Base-by-base conservation (phyloP, 2,329 filamentous ascomycete genomes). In the Talaromyces verruculosus region DNA sequence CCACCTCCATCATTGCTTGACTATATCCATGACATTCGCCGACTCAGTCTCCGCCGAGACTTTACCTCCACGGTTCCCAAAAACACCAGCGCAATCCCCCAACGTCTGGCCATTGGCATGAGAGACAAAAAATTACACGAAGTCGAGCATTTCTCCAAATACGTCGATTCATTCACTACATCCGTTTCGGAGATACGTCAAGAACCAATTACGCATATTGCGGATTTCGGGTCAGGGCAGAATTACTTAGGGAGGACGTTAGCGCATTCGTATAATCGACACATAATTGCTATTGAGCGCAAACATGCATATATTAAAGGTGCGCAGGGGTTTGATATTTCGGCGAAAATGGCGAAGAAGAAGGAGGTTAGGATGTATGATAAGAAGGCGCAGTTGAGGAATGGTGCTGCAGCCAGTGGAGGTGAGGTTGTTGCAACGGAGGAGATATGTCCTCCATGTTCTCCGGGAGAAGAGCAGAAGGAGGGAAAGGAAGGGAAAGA, bases 141-240 rank as follows among this genome's bases (percentile, higher is more conserved):
- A 80, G 95, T 98, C 37, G 86, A 88, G 67, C 88, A 95, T 74
- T 97, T 98, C 74, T 91, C 94, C n/a, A 86, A 86, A 68, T 98
- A 94, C 72, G 87, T 98, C 62, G 85, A 92, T 63, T 84, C 85
- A 33, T 84, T 97, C 28, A 84, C 86, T 2, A 74, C 81, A 1
- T 80, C 86, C 1, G 84, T 89, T 49, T 81, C 82, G 0, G 78
- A 82, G 58, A 79, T 84, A 15, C 74, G 76, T 64, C 71, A 78
- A 5, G 72, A 77, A 30, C 71, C 73, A 6, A 88, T 97, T 67
- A 91, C 92, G 0, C 93, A 98, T 79, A 88, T 97, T 66, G 89
- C 98, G 59, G 95, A 99, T 79, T 97, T 98, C 77, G 95, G 95
- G 33, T 97, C 93, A 63, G 95, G 95, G 0, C 94, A 98, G 77